Percentiles rank a stretch among this genome's conserved stretches.
phyloP scores from a whole-genome alignment of 257 asterid genomes.

The Pogostemon cablin region DNA sequence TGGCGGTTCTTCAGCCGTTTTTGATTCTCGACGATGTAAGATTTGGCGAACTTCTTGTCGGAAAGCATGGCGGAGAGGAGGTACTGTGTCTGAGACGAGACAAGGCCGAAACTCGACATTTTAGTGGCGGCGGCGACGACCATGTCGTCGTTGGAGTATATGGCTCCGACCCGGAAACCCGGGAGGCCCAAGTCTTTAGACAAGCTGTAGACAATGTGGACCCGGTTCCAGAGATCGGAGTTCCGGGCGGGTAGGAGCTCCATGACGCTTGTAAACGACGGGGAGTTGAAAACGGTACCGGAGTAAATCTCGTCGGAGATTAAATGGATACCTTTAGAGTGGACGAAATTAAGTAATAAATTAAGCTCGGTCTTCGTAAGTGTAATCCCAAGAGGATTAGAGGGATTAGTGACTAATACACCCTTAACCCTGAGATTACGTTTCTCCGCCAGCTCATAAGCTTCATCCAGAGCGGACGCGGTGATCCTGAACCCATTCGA shows the following conservation, averaged over 20 bases:
- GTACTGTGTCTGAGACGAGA: conserved; percentile 65
- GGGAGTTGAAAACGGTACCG: conserved; percentile 56
- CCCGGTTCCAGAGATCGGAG: conserved; percentile 43
- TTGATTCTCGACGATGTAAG: conserved; percentile 47
- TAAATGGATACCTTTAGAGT: conserved; percentile 49
- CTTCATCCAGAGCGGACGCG: conserved; percentile 50
- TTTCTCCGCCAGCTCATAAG: conserved; percentile 45
- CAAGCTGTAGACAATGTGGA: conserved; percentile 64
- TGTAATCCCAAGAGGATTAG: conserved; percentile 61
- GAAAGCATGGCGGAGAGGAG: conserved; percentile 59
- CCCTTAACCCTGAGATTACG: conserved; percentile 64
- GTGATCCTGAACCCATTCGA: conserved; percentile 57
- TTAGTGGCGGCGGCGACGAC: conserved; percentile 59
- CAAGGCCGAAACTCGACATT: conserved; percentile 68
- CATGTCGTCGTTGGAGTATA: conserved; percentile 53
- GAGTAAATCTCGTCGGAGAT: conserved; percentile 70
- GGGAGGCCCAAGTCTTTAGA: conserved; percentile 68
- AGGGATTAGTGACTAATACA: conserved; percentile 60
- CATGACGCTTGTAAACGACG: conserved; percentile 48
- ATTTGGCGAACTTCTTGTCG: conserved; percentile 46
- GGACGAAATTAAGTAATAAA: conserved; percentile 46
- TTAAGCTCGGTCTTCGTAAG: conserved; percentile 43
- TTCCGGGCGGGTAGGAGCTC: conserved; percentile 39
- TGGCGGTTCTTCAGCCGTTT: conserved; percentile 49
- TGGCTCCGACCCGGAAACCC: conserved; percentile 67